Evolutionary conservation across 2,329 filamentous ascomycete genomes (phyloP).

Genomic region (Ophiostoma sp.): DNA sequence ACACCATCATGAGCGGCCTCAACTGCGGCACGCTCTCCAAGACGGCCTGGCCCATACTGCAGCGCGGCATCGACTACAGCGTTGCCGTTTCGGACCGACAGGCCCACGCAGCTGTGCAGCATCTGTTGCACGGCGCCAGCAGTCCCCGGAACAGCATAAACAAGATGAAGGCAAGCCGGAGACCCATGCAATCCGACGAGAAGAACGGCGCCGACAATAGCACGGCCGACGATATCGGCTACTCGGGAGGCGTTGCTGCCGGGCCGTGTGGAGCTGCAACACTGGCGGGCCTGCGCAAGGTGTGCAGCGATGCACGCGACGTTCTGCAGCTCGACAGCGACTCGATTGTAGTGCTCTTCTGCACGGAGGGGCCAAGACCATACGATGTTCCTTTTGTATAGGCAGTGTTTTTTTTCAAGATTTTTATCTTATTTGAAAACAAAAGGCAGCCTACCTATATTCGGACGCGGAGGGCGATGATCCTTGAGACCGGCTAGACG

Average conservation of each 20-base stretch:
- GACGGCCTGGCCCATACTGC: constrained; percentile 59
- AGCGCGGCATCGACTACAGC: constrained; percentile 54
- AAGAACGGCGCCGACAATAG: background rate
- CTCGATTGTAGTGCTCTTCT: constrained; percentile 24
- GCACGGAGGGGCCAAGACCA: constrained; percentile 24
- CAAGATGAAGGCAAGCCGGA: background rate
- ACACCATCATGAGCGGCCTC: constrained; percentile 70
- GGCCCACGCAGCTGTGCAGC: constrained; percentile 52
- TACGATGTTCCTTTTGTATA: constrained; percentile 23
- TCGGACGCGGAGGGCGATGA: background rate
- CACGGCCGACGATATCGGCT: background rate
- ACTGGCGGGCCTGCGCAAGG: constrained; percentile 45
- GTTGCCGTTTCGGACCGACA: constrained; percentile 58
- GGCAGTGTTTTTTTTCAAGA: background rate
- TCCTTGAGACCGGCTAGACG: background rate
- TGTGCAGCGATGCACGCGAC: constrained; percentile 21
- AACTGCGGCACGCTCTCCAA: constrained; percentile 65
- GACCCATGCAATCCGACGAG: background rate
- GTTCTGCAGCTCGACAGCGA: constrained; percentile 17
- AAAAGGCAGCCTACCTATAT: background rate
- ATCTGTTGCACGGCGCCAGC: constrained; percentile 39
- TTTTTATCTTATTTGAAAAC: background rate
- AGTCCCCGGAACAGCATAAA: background rate
- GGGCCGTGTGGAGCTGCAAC: constrained; percentile 40
- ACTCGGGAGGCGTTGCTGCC: constrained; percentile 27